Conservation (phyloP, 2,329 filamentous ascomycete genomes). For the Dendryphion nanum region DNA sequence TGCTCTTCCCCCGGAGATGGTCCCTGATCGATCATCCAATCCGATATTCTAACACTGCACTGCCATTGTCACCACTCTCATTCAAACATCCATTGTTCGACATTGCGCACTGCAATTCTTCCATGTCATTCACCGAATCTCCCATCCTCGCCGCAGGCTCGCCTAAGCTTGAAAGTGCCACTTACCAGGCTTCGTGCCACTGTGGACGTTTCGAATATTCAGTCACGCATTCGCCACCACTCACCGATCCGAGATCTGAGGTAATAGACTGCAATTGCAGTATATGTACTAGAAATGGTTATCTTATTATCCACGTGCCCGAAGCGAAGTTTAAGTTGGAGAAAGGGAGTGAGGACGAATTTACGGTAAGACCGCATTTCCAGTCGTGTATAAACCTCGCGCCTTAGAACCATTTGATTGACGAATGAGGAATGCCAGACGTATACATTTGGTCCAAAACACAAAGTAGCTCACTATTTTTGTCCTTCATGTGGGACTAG, state of each 20-base stretch:
- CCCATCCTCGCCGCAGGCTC: slow-evolving; percentile 1
- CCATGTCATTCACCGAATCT: background rate
- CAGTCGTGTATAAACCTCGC: background rate
- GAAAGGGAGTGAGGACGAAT: slow-evolving; percentile 16
- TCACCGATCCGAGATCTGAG: slow-evolving; percentile 40
- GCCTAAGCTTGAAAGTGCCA: slow-evolving; percentile 5
- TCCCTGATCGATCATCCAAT: no score
- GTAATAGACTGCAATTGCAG: slow-evolving; percentile 55
- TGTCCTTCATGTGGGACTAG: slow-evolving; percentile 30
- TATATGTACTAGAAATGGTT: slow-evolving; percentile 52
- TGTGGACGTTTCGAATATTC: slow-evolving; percentile 53
- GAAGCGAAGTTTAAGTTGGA: slow-evolving; percentile 17
- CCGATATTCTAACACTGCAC: no score
- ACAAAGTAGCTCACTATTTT: slow-evolving; percentile 25
- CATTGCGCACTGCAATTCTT: background rate
- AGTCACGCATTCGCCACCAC: slow-evolving; percentile 50
- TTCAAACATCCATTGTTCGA: background rate
- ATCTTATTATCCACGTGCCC: slow-evolving; percentile 45
- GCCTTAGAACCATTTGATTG: background rate
- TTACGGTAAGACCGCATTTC: slow-evolving; percentile 11
- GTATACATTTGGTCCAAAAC: slow-evolving; percentile 26
- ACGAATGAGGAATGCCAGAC: slow-evolving; percentile 8
- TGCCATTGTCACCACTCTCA: no score
- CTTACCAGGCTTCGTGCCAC: slow-evolving; percentile 54
- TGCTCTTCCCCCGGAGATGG: no score